A percentile compares a stretch with the other conserved stretches of the same genome.
phyloP scores from a whole-genome alignment of 2,329 filamentous ascomycete genomes.

The Hyphodiscus sp. region DNA sequence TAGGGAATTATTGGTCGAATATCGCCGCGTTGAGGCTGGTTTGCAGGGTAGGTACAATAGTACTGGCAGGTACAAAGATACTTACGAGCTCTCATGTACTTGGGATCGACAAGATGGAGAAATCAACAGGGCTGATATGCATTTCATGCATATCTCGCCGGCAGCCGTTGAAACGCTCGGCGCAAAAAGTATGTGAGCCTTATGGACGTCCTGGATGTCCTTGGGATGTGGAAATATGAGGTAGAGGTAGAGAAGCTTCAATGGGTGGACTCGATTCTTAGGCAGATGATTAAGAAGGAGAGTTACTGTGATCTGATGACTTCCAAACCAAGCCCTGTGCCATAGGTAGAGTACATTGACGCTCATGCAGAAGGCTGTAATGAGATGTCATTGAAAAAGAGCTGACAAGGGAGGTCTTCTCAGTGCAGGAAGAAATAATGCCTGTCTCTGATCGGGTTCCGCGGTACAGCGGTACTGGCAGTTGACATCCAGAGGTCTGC shows the following conservation, averaged over 20 bases:
- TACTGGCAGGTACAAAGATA: conserved; percentile 21
- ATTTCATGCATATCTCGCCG: conserved; percentile 23
- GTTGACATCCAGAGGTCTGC: conserved; percentile 41
- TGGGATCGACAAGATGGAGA: conserved; percentile 13
- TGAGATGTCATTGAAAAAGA: conserved; percentile 21
- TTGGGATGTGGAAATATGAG: conserved; percentile 7
- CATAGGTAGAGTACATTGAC: conserved; percentile 22
- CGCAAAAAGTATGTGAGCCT: conserved; percentile 3
- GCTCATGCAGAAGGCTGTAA: conserved; percentile 25
- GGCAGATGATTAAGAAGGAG: background rate
- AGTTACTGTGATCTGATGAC: conserved; percentile 26
- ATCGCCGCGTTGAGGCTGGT: conserved; percentile 22
- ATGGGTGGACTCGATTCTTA: conserved; percentile 2
- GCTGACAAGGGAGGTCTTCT: conserved; percentile 20
- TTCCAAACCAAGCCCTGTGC: conserved; percentile 3
- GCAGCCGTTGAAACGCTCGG: conserved; percentile 11
- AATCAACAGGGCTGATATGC: conserved; percentile 24
- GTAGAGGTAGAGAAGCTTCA: conserved; percentile 6
- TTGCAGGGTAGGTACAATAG: conserved; percentile 13
- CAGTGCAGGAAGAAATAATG: conserved; percentile 15
- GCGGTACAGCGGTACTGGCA: conserved; percentile 35
- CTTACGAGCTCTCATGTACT: conserved; percentile 24
- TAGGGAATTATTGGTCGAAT: conserved; percentile 15
- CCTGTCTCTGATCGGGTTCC: conserved; percentile 27
- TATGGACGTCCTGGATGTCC: conserved; percentile 3